phyloP scores from a whole-genome alignment of 257 asterid species.

The Solanum pinnatisectum region DNA sequence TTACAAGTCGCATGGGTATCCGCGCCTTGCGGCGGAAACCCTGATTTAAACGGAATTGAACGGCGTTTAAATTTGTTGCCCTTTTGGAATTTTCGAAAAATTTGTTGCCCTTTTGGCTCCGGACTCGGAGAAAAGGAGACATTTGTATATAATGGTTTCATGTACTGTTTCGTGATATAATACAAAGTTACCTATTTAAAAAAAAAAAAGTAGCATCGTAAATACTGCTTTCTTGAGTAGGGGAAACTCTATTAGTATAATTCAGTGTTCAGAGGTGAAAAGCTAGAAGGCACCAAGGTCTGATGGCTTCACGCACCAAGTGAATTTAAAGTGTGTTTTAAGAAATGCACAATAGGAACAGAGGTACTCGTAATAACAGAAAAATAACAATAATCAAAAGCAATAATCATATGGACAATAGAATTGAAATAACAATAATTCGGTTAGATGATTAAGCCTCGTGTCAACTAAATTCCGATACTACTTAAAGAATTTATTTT shows the following conservation, averaged over 20 bases:
- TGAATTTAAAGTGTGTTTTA: background rate
- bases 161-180: too few relatives aligned
- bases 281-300: background rate
- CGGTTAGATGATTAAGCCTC: background rate
- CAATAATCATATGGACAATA: background rate
- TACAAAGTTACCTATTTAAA: too few relatives aligned
- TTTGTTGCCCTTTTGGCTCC: too few relatives aligned
- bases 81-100: too few relatives aligned
- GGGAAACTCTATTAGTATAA: background rate
- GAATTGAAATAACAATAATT: background rate
- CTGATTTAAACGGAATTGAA: too few relatives aligned
- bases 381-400: background rate
- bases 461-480: background rate
- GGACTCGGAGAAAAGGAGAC: too few relatives aligned
- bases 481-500: background rate
- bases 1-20: too few relatives aligned
- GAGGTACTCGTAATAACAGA: background rate
- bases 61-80: too few relatives aligned
- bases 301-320: background rate
- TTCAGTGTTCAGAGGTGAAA: background rate
- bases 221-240: background rate
- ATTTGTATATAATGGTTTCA: too few relatives aligned
- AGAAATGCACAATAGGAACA: background rate
- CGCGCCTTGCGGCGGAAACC: too few relatives aligned
- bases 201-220: background rate